These are phyloP conservation scores for Trichoderma gracile DNA, from an alignment of 2,329 filamentous ascomycete species.

Conservation along the genomic window DNA sequence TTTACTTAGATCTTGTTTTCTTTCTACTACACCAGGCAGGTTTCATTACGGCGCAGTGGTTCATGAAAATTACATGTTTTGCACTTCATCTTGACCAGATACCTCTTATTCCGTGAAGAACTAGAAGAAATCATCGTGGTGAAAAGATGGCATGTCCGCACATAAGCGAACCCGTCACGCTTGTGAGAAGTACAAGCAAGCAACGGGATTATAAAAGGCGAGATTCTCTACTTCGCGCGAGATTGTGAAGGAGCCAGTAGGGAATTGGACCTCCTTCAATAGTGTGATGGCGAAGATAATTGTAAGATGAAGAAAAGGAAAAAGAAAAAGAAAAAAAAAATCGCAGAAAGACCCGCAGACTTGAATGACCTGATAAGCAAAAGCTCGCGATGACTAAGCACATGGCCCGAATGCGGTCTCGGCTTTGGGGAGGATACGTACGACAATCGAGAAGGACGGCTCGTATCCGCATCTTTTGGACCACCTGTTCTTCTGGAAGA, in stretches of 20 bases:
- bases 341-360: background rate
- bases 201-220: constrained; percentile 63
- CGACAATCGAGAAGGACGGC: constrained; percentile 5
- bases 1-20: constrained; percentile 9
- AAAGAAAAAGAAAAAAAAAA: constrained; percentile 25
- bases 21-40: background rate
- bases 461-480: constrained; percentile 21
- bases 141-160: constrained; percentile 49
- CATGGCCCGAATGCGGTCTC: background rate
- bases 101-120: background rate
- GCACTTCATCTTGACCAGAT: background rate
- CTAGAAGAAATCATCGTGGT: constrained; percentile 20
- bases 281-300: constrained; percentile 44
- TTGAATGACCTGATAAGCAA: constrained; percentile 5
- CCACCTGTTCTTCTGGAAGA: constrained; percentile 17
- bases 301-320: constrained; percentile 50
- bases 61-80: constrained; percentile 23
- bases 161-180: constrained; percentile 63
- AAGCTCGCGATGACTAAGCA: constrained; percentile 23
- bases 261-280: constrained; percentile 37
- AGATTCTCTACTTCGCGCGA: constrained; percentile 56
- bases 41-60: constrained; percentile 24
- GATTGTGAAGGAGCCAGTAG: constrained; percentile 48
- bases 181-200: constrained; percentile 47
- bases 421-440: constrained; percentile 23